Conservation (phyloP, 2,329 filamentous ascomycete species). For the Cladosporium sp. region DNA sequence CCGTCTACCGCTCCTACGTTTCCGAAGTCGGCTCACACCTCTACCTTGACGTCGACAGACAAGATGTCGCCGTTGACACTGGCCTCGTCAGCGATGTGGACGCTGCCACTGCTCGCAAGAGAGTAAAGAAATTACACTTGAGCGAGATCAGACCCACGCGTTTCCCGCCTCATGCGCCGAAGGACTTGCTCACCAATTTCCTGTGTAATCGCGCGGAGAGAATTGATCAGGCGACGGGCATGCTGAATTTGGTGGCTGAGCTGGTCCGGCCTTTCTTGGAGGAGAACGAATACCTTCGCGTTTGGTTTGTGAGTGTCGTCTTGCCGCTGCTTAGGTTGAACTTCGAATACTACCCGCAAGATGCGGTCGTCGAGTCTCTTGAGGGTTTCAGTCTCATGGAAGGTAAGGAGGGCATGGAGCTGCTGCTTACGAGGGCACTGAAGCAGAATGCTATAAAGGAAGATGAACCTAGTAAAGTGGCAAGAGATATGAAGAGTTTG, state of each 20-base stretch:
- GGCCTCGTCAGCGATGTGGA: constrained; percentile 55
- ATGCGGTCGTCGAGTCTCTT: constrained; percentile 56
- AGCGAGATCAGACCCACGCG: constrained; percentile 53
- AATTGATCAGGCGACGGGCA: constrained; percentile 68
- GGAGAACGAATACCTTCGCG: constrained; percentile 56
- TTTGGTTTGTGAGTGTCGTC: constrained; percentile 65
- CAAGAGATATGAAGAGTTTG: constrained; percentile 63
- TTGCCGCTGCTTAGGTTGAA: constrained; percentile 66
- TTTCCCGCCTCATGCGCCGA: constrained; percentile 44
- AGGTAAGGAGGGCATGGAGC: constrained; percentile 55
- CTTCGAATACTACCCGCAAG: constrained; percentile 62
- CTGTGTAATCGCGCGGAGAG: constrained; percentile 63
- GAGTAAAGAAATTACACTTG: constrained; percentile 60
- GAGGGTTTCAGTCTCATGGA: constrained; percentile 60
- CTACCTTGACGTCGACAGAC: constrained; percentile 38
- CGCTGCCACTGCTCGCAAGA: constrained; percentile 61
- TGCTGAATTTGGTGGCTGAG: constrained; percentile 63
- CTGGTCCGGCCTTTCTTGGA: constrained; percentile 66
- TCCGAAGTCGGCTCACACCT: constrained; percentile 52
- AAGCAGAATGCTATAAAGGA: constrained; percentile 10
- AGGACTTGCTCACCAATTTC: constrained; percentile 60
- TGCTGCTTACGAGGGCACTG: constrained; percentile 46
- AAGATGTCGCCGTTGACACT: constrained; percentile 49
- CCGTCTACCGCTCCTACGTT: constrained; percentile 59
- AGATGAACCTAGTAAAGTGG: constrained; percentile 37